Conservation (phyloP, 2,329 filamentous ascomycete genomes). For the Cordyceps cateniannulata region DNA sequence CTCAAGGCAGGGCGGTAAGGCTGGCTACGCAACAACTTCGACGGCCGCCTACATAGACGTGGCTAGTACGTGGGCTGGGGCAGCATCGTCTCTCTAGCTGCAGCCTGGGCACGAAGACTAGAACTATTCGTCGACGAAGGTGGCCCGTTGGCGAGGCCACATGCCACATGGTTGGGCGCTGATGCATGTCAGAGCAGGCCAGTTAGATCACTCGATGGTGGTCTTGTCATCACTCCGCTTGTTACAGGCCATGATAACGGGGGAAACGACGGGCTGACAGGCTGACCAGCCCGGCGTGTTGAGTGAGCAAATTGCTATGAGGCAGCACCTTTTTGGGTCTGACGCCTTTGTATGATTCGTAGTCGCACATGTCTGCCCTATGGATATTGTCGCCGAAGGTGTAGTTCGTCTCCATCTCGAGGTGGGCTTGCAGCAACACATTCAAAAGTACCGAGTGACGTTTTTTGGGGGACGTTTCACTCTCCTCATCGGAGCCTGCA, state of each 20-base stretch:
- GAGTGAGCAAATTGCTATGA: not conserved
- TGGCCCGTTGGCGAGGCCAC: not conserved
- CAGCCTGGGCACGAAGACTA: not conserved
- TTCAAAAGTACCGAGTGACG: too few relatives aligned
- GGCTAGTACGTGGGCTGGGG: not conserved
- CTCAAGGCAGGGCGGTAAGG: not conserved
- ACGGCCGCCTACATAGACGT: not conserved
- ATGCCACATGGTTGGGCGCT: constrained; percentile 4
- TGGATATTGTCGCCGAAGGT: not conserved
- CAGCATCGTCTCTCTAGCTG: not conserved
- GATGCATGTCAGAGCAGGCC: not conserved
- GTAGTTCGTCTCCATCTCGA: not conserved
- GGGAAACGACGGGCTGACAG: not conserved
- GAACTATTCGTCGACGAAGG: not conserved
- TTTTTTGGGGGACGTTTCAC: not conserved
- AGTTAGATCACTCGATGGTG: not conserved
- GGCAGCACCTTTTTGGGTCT: not conserved
- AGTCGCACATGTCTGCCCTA: not conserved
- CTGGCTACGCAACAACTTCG: not conserved
- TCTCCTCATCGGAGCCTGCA: not conserved
- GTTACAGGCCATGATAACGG: not conserved
- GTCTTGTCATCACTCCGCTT: not conserved
- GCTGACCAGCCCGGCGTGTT: not conserved
- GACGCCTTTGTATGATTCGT: not conserved
- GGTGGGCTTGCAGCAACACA: too few relatives aligned